phyloP scores from a whole-genome alignment of 1,139 yeast species.

The Scheffersomyces titani region DNA sequence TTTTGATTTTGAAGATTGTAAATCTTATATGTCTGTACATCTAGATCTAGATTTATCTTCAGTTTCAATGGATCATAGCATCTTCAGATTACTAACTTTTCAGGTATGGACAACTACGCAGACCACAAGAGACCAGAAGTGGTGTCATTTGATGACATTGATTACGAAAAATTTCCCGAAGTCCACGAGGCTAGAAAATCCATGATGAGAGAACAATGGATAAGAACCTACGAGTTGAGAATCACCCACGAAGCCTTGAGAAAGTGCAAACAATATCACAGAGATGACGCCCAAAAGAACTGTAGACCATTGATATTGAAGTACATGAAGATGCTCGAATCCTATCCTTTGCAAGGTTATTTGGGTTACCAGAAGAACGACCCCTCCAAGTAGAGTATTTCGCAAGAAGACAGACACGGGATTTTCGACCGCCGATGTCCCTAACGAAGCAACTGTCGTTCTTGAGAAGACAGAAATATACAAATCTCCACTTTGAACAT shows the following conservation, averaged over 20 bases:
- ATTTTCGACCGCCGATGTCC: background rate
- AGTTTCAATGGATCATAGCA: background rate
- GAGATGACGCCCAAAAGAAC: slow-evolving; percentile 75
- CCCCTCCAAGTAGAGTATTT: slow-evolving; percentile 57
- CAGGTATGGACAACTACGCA: slow-evolving; percentile 40
- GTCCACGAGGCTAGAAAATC: slow-evolving; percentile 75
- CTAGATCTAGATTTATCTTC: background rate
- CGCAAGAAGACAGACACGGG: background rate
- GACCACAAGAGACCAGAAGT: slow-evolving; percentile 68
- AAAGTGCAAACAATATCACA: slow-evolving; percentile 74
- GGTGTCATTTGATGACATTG: slow-evolving; percentile 83
- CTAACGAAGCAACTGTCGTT: background rate
- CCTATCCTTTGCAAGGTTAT: slow-evolving; percentile 67
- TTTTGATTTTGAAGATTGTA: background rate
- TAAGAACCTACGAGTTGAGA: slow-evolving; percentile 67
- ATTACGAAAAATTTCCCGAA: slow-evolving; percentile 65
- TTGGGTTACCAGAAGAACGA: slow-evolving; percentile 85
- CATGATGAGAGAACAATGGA: slow-evolving; percentile 78
- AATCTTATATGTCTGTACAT: background rate
- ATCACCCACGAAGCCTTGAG: slow-evolving; percentile 74
- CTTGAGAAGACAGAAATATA: background rate
- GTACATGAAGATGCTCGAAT: slow-evolving; percentile 75
- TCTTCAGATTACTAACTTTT: slow-evolving; percentile 12
- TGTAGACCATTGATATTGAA: slow-evolving; percentile 64
- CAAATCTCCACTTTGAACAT: background rate